Evolutionary conservation across 73 alveolate genomes (phyloP).

Genomic region (Stentor coeruleus): DNA sequence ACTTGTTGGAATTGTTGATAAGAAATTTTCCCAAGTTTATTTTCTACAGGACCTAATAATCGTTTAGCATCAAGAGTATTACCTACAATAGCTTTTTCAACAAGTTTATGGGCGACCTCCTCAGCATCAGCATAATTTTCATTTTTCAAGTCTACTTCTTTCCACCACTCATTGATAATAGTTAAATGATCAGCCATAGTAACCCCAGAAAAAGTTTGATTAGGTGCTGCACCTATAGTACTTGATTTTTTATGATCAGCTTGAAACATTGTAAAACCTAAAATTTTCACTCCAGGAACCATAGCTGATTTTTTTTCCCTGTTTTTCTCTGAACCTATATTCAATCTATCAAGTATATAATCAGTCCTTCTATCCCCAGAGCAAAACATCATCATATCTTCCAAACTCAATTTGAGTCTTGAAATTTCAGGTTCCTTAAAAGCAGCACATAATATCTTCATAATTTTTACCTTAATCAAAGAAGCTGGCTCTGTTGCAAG

Average conservation of each 20-base stretch:
- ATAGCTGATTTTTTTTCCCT: not conserved
- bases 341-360: not conserved
- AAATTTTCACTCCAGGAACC: not conserved
- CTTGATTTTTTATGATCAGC: not conserved
- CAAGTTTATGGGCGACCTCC: not conserved
- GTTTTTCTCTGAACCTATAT: not conserved
- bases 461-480: conserved; percentile 2
- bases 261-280: not conserved
- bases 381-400: conserved; percentile 24
- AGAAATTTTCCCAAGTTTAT: not conserved
- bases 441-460: conserved; percentile 13
- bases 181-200: conserved; percentile 26
- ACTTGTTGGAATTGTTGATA: conserved; percentile 17
- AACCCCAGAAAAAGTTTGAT: not conserved
- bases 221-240: not conserved
- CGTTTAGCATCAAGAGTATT: conserved; percentile 15
- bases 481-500: conserved; percentile 28
- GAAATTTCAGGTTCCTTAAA: conserved; percentile 13
- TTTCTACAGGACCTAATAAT: not conserved
- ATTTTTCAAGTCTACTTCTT: not conserved
- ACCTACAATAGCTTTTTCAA: conserved; percentile 10
- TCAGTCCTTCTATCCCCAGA: conserved; percentile 24
- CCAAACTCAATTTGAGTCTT: not conserved
- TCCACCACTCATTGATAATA: conserved; percentile 12
- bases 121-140: not conserved